phyloP scores from a whole-genome alignment of 805 yeast genomes.

The Hanseniaspora clermontiae region DNA sequence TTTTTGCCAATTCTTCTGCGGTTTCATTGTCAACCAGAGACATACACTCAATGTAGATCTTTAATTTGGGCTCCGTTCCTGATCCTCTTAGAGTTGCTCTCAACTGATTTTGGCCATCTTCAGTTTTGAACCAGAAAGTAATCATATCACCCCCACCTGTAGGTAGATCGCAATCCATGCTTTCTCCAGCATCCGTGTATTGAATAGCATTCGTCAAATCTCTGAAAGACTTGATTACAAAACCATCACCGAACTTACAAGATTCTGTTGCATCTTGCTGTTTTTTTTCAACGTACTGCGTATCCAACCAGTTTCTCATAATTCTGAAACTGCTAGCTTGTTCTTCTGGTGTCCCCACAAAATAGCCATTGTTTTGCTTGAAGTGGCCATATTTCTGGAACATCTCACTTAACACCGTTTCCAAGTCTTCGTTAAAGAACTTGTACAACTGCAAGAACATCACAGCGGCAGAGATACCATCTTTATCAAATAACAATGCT shows the following conservation, averaged over 20 bases:
- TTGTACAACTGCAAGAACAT: slow-evolving; percentile 62
- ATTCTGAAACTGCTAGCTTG: not conserved
- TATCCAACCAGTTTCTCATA: not conserved
- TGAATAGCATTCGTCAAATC: slow-evolving; percentile 79
- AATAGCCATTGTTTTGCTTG: slow-evolving; percentile 80
- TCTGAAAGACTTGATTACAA: slow-evolving; percentile 53
- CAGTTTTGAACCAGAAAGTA: slow-evolving; percentile 40
- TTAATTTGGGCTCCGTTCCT: slow-evolving; percentile 92
- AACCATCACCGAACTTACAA: slow-evolving; percentile 18
- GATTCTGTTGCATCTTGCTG: not conserved
- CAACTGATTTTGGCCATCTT: slow-evolving; percentile 20
- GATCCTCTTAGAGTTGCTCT: slow-evolving; percentile 76
- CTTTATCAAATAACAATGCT: slow-evolving; percentile 70
- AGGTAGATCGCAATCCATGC: slow-evolving; percentile 48
- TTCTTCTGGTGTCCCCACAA: slow-evolving; percentile 29
- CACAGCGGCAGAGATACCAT: slow-evolving; percentile 72
- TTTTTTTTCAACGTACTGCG: not conserved
- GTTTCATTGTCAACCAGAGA: slow-evolving; percentile 32
- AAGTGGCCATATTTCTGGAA: slow-evolving; percentile 62
- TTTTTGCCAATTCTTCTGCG: slow-evolving; percentile 42
- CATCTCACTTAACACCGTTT: slow-evolving; percentile 42
- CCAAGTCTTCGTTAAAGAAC: slow-evolving; percentile 33
- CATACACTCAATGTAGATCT: slow-evolving; percentile 63
- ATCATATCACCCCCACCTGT: slow-evolving; percentile 78
- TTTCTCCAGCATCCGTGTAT: slow-evolving; percentile 36